Evolutionary conservation across 2,329 filamentous ascomycete species (phyloP).

Genomic region (Fusarium sp.): DNA sequence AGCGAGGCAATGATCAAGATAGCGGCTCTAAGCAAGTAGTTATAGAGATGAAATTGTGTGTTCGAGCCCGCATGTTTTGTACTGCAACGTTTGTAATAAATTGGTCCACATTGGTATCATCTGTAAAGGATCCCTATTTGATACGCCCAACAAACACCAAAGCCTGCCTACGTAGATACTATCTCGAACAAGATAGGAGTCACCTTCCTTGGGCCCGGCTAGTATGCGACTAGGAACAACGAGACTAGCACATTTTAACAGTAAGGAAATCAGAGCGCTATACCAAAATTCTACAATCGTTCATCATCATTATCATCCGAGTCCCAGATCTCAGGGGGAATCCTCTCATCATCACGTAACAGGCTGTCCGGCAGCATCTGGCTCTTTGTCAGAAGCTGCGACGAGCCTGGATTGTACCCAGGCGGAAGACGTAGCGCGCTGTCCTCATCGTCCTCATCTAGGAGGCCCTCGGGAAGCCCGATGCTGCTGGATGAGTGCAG

Average conservation of each 20-base stretch:
- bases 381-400: conserved; percentile 65
- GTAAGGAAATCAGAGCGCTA: background rate
- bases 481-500: conserved; percentile 47
- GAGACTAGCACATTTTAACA: background rate
- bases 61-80: conserved; percentile 6
- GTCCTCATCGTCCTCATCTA: conserved; percentile 48
- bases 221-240: background rate
- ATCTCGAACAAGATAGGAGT: conserved; percentile 6
- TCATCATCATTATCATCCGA: conserved; percentile 51
- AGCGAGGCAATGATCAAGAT: conserved; percentile 29
- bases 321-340: conserved; percentile 55
- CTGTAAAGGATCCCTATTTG: background rate
- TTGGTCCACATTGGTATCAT: conserved; percentile 2
- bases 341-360: conserved; percentile 53
- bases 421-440: conserved; percentile 37
- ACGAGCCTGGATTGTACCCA: conserved; percentile 46
- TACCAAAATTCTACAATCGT: conserved; percentile 31
- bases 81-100: background rate
- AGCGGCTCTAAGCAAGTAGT: conserved; percentile 44
- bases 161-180: conserved; percentile 20
- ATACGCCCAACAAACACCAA: conserved; percentile 32
- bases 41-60: conserved; percentile 49
- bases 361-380: conserved; percentile 66
- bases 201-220: background rate
- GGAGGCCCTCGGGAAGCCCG: conserved; percentile 37